phyloP scores from a whole-genome alignment of 1,139 yeast species.

The Candida tetrigidarum region DNA sequence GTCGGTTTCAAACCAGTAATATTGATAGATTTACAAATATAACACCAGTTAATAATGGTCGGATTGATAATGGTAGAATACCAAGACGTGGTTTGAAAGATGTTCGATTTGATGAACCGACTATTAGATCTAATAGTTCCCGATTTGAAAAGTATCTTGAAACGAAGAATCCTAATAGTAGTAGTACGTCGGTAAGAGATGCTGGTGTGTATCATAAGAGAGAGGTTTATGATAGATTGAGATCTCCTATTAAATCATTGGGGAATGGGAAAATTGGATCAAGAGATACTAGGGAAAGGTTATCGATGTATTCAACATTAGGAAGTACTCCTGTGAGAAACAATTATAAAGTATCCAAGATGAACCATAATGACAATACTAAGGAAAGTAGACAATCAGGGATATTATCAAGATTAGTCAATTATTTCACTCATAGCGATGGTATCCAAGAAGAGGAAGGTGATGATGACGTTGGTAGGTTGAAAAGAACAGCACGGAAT shows the following conservation, averaged over 20 bases:
- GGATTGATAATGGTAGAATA: not conserved
- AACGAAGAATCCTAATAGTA: not conserved
- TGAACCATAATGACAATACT: not conserved
- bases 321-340: slow-evolving; percentile 9
- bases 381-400: slow-evolving; percentile 14
- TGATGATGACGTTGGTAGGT: slow-evolving; percentile 14
- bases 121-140: not conserved
- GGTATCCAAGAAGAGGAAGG: slow-evolving; percentile 9
- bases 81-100: not conserved
- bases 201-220: not conserved
- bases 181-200: not conserved
- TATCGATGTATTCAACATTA: slow-evolving; percentile 18
- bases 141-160: slow-evolving; percentile 3
- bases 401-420: slow-evolving; percentile 19
- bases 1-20: not conserved
- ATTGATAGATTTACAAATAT: not conserved
- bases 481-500: slow-evolving; percentile 20
- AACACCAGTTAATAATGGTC: not conserved
- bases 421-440: slow-evolving; percentile 17
- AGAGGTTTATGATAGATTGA: not conserved
- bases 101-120: not conserved
- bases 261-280: slow-evolving; percentile 6
- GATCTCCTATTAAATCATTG: slow-evolving; percentile 19
- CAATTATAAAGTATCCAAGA: slow-evolving; percentile 15
- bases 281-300: slow-evolving; percentile 15